These are phyloP conservation scores for Apiospora saccharicola DNA, from an alignment of 2,329 filamentous ascomycete genomes.

Conservation along the genomic window DNA sequence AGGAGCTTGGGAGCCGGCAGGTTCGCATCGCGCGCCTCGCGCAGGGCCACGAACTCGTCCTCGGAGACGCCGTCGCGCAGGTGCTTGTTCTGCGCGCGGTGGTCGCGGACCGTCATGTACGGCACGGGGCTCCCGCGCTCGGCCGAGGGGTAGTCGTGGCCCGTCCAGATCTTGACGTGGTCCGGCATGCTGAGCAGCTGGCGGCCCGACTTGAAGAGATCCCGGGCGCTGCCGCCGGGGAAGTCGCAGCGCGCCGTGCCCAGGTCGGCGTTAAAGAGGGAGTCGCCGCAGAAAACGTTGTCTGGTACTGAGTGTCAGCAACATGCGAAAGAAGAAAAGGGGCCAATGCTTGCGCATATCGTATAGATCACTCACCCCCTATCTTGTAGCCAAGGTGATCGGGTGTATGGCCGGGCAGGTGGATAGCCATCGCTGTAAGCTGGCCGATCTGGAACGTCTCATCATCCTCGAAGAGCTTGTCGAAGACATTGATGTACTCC, in stretches of 20 bases:
- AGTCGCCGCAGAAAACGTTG: slow-evolving; percentile 54
- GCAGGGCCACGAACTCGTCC: slow-evolving; percentile 53
- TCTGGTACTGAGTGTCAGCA: slow-evolving; percentile 36
- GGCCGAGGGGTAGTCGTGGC: slow-evolving; percentile 60
- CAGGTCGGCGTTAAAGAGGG: slow-evolving; percentile 50
- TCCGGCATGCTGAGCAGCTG: slow-evolving; percentile 49
- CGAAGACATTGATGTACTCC: slow-evolving; percentile 58
- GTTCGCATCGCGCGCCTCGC: slow-evolving; percentile 51
- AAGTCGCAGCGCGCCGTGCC: slow-evolving; percentile 58
- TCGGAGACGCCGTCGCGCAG: slow-evolving; percentile 50
- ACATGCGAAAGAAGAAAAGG: neutral
- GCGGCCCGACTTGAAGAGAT: slow-evolving; percentile 52
- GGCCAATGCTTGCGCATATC: neutral
- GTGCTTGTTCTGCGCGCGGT: slow-evolving; percentile 57
- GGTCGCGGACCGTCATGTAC: slow-evolving; percentile 54
- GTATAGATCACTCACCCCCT: slow-evolving; percentile 39
- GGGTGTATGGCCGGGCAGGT: slow-evolving; percentile 67
- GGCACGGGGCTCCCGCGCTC: slow-evolving; percentile 43
- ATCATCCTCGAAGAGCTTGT: slow-evolving; percentile 60
- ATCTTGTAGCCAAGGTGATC: slow-evolving; percentile 67
- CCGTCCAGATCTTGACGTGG: slow-evolving; percentile 58
- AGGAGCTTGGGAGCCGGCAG: slow-evolving; percentile 55
- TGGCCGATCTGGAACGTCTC: slow-evolving; percentile 60
- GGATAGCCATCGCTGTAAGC: slow-evolving; percentile 53
- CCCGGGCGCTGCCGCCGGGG: slow-evolving; percentile 55